A percentile compares a stretch with the other conserved stretches of the same genome.
phyloP scores from a whole-genome alignment of 495 filamentous ascomycete genomes.

The Aspergillus biplanus region DNA sequence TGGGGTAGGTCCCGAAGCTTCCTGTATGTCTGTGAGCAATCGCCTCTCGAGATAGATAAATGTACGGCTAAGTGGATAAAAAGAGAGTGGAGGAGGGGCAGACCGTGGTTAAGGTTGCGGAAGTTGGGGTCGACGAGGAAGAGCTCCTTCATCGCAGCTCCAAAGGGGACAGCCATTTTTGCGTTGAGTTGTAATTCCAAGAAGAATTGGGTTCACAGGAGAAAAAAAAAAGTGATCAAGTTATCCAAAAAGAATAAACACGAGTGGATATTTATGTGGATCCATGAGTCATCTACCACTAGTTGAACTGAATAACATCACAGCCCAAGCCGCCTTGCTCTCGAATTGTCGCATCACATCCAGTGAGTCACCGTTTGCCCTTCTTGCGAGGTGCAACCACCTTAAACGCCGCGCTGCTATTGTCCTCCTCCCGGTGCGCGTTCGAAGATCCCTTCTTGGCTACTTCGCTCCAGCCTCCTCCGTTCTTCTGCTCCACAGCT shows the following conservation, averaged over 20 bases:
- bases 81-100: slow-evolving; percentile 7
- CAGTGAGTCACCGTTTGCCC: slow-evolving; percentile 65
- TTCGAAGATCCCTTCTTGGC: slow-evolving; percentile 80
- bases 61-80: neutral
- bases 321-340: neutral
- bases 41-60: neutral
- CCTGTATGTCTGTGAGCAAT: slow-evolving; percentile 13
- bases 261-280: neutral
- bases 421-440: slow-evolving; percentile 53
- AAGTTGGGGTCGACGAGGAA: slow-evolving; percentile 73
- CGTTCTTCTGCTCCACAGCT: slow-evolving; percentile 44
- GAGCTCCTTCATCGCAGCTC: slow-evolving; percentile 63
- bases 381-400: slow-evolving; percentile 93
- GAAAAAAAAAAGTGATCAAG: slow-evolving; percentile 2
- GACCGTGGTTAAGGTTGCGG: slow-evolving; percentile 84
- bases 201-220: neutral
- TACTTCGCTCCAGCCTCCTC: slow-evolving; percentile 93
- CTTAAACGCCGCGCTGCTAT: slow-evolving; percentile 71
- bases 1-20: slow-evolving; percentile 81
- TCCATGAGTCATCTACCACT: neutral
- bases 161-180: slow-evolving; percentile 46
- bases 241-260: neutral
- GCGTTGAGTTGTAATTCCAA: slow-evolving; percentile 1
- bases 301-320: neutral
- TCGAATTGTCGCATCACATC: neutral